phyloP scores from a whole-genome alignment of 23 red algal species.

The Gracilaria vermiculophylla region DNA sequence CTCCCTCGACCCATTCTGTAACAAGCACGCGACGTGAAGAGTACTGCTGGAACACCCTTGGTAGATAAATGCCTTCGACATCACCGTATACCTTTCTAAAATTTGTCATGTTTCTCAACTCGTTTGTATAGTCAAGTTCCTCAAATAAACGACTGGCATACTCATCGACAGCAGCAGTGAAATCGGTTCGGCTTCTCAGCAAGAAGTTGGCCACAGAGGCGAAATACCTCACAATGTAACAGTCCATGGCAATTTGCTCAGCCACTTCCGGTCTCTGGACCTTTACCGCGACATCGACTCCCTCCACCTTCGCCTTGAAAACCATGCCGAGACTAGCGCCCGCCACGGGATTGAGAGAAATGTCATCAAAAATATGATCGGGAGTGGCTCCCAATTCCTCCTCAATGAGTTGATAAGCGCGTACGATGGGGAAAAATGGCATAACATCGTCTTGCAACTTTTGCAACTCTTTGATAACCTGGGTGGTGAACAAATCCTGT shows the following conservation, averaged over 20 bases:
- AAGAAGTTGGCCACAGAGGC: conserved; percentile 37
- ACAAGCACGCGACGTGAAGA: conserved; percentile 81
- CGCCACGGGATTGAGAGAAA: conserved; percentile 65
- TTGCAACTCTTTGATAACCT: conserved; percentile 70
- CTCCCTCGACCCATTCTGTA: conserved; percentile 89
- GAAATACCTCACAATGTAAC: conserved; percentile 71
- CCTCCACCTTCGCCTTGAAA: conserved; percentile 46
- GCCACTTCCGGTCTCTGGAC: conserved; percentile 91
- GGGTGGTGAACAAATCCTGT: conserved; percentile 77
- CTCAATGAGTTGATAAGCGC: conserved; percentile 76
- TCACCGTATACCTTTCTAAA: conserved; percentile 73
- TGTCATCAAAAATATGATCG: conserved; percentile 67
- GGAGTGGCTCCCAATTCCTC: conserved; percentile 72
- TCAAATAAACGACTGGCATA: conserved; percentile 89
- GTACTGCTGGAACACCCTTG: conserved; percentile 73
- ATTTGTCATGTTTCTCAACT: conserved; percentile 80
- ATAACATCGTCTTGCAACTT: conserved; percentile 77
- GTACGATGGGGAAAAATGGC: conserved; percentile 56
- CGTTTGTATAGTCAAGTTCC: conserved; percentile 82
- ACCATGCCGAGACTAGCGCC: conserved; percentile 89
- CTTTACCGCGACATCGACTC: conserved; percentile 79
- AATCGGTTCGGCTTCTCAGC: conserved; percentile 45
- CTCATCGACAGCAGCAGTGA: conserved; percentile 82
- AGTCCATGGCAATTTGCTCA: conserved; percentile 83
- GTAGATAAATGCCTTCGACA: conserved; percentile 68